phyloP scores from a whole-genome alignment of 2,329 filamentous ascomycete species.

The Diaporthe capsici region DNA sequence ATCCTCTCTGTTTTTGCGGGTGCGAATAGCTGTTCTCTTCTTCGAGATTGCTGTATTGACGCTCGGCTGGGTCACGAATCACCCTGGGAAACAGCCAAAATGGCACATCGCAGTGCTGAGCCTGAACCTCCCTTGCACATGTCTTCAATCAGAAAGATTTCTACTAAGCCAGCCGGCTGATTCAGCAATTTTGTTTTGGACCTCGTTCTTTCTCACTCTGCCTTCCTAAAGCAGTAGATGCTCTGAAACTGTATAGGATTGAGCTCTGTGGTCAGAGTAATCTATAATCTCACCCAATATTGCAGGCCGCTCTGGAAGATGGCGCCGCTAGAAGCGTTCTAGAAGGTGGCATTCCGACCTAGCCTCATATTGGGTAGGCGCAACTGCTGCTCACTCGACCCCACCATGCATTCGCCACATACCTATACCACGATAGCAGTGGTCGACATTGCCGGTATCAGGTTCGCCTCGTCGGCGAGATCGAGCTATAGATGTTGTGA shows the following conservation, averaged over 20 bases:
- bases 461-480: background rate
- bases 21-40: background rate
- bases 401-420: conserved; percentile 6
- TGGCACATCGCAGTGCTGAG: no score
- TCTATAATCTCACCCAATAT: background rate
- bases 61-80: background rate
- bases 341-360: conserved; percentile 27
- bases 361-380: conserved; percentile 1
- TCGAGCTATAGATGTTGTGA: background rate
- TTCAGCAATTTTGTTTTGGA: background rate
- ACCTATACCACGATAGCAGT: no score
- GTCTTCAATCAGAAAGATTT: background rate
- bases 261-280: background rate
- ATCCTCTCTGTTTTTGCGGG: no score
- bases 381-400: background rate
- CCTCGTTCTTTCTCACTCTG: background rate
- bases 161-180: background rate
- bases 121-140: background rate
- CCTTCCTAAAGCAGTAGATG: conserved; percentile 4
- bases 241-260: background rate
- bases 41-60: background rate
- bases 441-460: background rate
- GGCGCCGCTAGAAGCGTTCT: conserved; percentile 34
- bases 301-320: background rate
- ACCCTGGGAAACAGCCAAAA: background rate